Percentiles rank a stretch among this genome's conserved stretches.
phyloP scores from a whole-genome alignment of 1,284 basidiomycete species.

The Meripilus lineatus region DNA sequence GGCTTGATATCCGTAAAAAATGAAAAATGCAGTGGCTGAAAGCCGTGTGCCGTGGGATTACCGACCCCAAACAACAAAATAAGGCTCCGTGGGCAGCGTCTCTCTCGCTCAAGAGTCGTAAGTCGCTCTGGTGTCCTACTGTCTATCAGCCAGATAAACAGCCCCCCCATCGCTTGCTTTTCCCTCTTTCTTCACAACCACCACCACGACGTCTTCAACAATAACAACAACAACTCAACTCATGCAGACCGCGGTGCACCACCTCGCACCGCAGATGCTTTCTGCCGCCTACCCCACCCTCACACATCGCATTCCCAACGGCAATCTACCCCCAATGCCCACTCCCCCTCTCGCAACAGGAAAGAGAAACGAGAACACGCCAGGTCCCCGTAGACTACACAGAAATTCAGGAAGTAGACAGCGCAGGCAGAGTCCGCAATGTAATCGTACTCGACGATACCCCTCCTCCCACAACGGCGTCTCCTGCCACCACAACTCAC shows the following conservation, averaged over 20 bases:
- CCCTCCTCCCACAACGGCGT: constrained; percentile 71
- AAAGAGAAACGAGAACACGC: constrained; percentile 77
- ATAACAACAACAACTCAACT: constrained; percentile 37
- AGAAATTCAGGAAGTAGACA: constrained; percentile 79
- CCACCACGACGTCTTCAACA: constrained; percentile 22
- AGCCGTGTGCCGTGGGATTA: constrained; percentile 19
- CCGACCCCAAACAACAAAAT: constrained; percentile 31
- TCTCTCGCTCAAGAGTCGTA: constrained; percentile 18
- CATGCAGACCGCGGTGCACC: constrained; percentile 68
- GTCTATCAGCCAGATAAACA: constrained; percentile 30
- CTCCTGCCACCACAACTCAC: constrained; percentile 60
- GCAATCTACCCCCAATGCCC: constrained; percentile 34
- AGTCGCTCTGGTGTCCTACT: constrained; percentile 24
- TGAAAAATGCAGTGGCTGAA: constrained; percentile 25
- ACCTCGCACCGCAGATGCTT: constrained; percentile 50
- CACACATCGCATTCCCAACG: constrained; percentile 22
- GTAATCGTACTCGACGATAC: constrained; percentile 88
- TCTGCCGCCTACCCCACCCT: constrained; percentile 49
- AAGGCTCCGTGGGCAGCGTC: constrained; percentile 23
- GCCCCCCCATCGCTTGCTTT: constrained; percentile 27
- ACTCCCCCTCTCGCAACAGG: constrained; percentile 63
- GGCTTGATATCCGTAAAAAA: too few species aligned
- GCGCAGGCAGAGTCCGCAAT: constrained; percentile 66
- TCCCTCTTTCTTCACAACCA: constrained; percentile 38
- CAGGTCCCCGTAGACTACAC: constrained; percentile 78